phyloP scores from a whole-genome alignment of 768 basidiomycete species.

The Clavaria fumosa region DNA sequence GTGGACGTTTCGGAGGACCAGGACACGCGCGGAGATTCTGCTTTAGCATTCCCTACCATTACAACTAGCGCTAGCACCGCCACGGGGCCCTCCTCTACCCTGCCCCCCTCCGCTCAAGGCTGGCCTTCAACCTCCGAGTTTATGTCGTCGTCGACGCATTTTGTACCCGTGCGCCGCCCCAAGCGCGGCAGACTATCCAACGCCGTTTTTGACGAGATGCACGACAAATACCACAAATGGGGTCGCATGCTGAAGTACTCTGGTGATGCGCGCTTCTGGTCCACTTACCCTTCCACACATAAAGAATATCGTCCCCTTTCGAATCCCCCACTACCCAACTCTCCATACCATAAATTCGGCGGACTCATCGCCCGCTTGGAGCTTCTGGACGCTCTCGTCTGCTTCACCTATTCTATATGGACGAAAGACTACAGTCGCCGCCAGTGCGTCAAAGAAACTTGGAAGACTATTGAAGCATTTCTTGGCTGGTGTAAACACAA shows the following conservation, averaged over 20 bases:
- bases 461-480: slow-evolving; percentile 55
- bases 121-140: no score
- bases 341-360: slow-evolving; percentile 61
- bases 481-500: slow-evolving; percentile 60
- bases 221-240: slow-evolving; percentile 52
- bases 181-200: slow-evolving; percentile 39
- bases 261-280: slow-evolving; percentile 65
- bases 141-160: no score
- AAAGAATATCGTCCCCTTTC: slow-evolving; percentile 48
- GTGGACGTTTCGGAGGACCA: no score
- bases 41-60: no score
- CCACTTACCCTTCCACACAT: slow-evolving; percentile 49
- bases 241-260: slow-evolving; percentile 75
- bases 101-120: no score
- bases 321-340: slow-evolving; percentile 48
- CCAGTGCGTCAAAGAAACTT: slow-evolving; percentile 42
- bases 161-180: slow-evolving; percentile 56
- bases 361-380: slow-evolving; percentile 66
- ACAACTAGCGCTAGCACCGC: no score
- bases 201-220: slow-evolving; percentile 35
- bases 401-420: slow-evolving; percentile 78
- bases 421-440: slow-evolving; percentile 48
- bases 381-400: slow-evolving; percentile 66
- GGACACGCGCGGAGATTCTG: no score
- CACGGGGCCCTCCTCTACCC: no score